Percentiles rank a stretch among this genome's conserved stretches.
Conservation (phyloP, 78 protist genomes). For the Dictyostelium capitatum region DNA sequence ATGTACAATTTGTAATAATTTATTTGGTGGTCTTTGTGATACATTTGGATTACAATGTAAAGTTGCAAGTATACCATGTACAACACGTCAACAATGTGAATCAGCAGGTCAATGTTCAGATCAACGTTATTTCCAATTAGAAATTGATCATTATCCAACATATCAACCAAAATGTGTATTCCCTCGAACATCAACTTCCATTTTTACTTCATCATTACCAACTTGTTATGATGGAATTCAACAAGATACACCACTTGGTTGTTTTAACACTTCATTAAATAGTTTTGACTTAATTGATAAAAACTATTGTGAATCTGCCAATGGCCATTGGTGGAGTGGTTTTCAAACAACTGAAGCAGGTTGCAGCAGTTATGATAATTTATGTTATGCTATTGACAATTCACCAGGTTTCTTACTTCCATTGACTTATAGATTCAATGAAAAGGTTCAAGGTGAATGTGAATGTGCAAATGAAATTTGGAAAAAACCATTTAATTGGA, state of each 20-base stretch:
- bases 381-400: slow-evolving; percentile 23
- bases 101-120: slow-evolving; percentile 19
- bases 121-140: not conserved
- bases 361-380: not conserved
- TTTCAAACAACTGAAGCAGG: slow-evolving; percentile 4
- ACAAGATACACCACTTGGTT: slow-evolving; percentile 45
- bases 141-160: not conserved
- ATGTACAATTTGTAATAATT: slow-evolving; percentile 20
- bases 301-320: not conserved
- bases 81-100: not conserved
- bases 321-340: slow-evolving; percentile 26
- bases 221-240: not conserved
- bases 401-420: not conserved
- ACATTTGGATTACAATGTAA: slow-evolving; percentile 11
- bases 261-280: not conserved
- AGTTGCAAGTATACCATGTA: not conserved
- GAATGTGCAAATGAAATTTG: slow-evolving; percentile 7
- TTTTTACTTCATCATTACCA: not conserved
- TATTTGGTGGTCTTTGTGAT: not conserved
- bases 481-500: slow-evolving; percentile 41
- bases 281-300: not conserved
- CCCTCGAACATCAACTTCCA: not conserved
- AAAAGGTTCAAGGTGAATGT: slow-evolving; percentile 10
- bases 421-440: slow-evolving; percentile 31
- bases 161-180: slow-evolving; percentile 47